A percentile compares a stretch with the other conserved stretches of the same genome.
These are phyloP conservation scores for Kregervanrija fluxuum DNA, from an alignment of 805 yeast genomes.

Conservation along the genomic window DNA sequence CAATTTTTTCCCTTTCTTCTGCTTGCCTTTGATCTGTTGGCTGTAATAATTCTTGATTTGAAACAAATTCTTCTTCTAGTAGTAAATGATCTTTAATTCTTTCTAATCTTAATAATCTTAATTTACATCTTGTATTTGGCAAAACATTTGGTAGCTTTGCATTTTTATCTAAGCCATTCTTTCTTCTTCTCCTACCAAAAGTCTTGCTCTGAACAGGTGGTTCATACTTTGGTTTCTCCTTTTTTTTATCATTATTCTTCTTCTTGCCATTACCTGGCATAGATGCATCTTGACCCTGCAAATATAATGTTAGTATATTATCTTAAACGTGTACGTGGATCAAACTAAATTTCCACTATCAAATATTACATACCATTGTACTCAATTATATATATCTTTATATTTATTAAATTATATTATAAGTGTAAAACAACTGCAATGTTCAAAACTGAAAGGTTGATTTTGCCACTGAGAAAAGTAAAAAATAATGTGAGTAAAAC, in stretches of 20 bases:
- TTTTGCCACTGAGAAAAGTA: too few relatives aligned
- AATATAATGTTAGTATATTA: too few relatives aligned
- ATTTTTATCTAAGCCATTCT: constrained; percentile 76
- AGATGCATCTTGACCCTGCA: constrained; percentile 29
- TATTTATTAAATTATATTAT: too few relatives aligned
- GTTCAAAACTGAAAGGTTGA: too few relatives aligned
- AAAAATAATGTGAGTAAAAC: too few relatives aligned
- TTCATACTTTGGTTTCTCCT: constrained; percentile 93
- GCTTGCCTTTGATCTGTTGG: constrained; percentile 96
- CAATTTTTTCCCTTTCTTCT: constrained; percentile 92
- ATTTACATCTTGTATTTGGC: constrained; percentile 90
- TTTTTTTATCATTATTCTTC: constrained; percentile 39
- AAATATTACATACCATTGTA: too few relatives aligned
- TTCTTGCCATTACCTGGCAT: constrained; percentile 27
- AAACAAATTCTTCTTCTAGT: constrained; percentile 91
- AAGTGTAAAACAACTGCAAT: too few relatives aligned
- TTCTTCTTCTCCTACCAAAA: constrained; percentile 87
- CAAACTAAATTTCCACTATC: too few relatives aligned
- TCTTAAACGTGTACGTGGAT: too few relatives aligned
- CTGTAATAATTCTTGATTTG: constrained; percentile 88
- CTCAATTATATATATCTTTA: too few relatives aligned
- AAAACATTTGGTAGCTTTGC: constrained; percentile 66
- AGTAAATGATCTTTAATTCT: constrained; percentile 93
- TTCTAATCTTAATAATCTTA: constrained; percentile 85
- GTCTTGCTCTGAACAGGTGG: constrained; percentile 91